Percentiles rank a stretch among this genome's conserved stretches.
Conservation (phyloP, 768 basidiomycete species). For the Leucosporidium yakuticum region DNA sequence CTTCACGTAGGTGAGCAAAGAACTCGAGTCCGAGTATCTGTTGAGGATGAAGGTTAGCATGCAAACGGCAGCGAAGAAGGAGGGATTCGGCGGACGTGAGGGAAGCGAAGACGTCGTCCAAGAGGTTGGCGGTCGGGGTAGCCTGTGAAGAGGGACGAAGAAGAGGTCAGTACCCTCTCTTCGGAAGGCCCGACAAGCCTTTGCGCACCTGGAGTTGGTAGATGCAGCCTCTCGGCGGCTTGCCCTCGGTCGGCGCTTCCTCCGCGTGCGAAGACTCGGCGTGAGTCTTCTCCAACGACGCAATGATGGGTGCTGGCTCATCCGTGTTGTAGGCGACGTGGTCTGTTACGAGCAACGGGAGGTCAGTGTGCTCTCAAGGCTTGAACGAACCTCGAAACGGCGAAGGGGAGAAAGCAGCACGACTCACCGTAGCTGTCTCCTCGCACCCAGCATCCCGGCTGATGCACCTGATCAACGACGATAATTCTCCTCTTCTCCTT, state of each 20-base stretch:
- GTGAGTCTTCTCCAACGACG: neutral
- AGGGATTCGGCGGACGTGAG: neutral
- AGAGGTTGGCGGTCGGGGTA: slow-evolving; percentile 1
- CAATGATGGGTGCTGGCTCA: neutral
- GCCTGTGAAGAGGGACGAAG: too few relatives aligned
- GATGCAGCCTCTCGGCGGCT: neutral
- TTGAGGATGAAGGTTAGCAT: neutral
- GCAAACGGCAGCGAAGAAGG: too few relatives aligned
- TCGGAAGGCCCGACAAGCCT: too few relatives aligned
- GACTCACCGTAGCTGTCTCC: slow-evolving; percentile 2
- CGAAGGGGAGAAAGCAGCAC: too few relatives aligned
- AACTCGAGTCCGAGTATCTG: slow-evolving; percentile 7
- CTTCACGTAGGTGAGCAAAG: slow-evolving; percentile 1
- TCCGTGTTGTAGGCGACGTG: slow-evolving; percentile 2
- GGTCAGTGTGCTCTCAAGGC: too few relatives aligned
- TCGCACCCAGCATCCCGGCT: neutral
- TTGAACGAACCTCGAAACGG: too few relatives aligned
- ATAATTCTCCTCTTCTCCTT: neutral
- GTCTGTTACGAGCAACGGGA: neutral
- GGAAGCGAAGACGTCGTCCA: slow-evolving; percentile 3
- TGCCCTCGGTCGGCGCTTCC: neutral
- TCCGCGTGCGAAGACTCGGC: neutral
- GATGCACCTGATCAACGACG: neutral
- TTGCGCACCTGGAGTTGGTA: neutral
- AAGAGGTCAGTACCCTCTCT: too few relatives aligned